Percentiles rank a stretch among this genome's conserved stretches.
Evolutionary conservation across 1,139 yeast genomes (phyloP).

Genomic region (Geotrichum phurueaensis): DNA sequence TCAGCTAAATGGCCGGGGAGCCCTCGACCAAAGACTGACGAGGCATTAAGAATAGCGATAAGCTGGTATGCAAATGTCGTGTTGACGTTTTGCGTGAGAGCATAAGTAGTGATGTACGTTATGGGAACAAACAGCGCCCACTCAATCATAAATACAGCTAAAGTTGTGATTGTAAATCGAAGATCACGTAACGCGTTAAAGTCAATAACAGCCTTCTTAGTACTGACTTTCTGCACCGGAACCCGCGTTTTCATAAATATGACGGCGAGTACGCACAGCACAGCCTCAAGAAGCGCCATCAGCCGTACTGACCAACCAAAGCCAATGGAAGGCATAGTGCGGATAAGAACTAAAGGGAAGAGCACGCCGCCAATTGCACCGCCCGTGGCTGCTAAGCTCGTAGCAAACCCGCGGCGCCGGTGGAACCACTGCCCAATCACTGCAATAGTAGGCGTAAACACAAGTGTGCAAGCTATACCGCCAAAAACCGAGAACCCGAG

Average conservation of each 20-base stretch:
- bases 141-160: conserved; percentile 46
- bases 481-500: conserved; percentile 51
- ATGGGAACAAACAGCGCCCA: conserved; percentile 46
- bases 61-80: conserved; percentile 41
- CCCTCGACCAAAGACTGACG: conserved; percentile 46
- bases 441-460: conserved; percentile 56
- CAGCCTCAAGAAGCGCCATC: conserved; percentile 44
- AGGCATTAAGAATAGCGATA: conserved; percentile 43
- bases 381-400: conserved; percentile 55
- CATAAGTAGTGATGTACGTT: conserved; percentile 50
- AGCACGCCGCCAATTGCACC: conserved; percentile 59
- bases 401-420: conserved; percentile 49
- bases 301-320: conserved; percentile 59
- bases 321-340: conserved; percentile 45
- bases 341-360: conserved; percentile 51
- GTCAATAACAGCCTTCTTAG: conserved; percentile 34
- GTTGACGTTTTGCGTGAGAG: conserved; percentile 39
- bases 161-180: conserved; percentile 38
- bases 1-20: conserved; percentile 48
- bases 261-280: conserved; percentile 37
- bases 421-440: conserved; percentile 59
- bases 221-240: conserved; percentile 30
- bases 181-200: conserved; percentile 41
- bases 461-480: conserved; percentile 53
- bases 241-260: conserved; percentile 40